phyloP scores from a whole-genome alignment of 2,329 filamentous ascomycete genomes.

The Lomentospora prolificans region DNA sequence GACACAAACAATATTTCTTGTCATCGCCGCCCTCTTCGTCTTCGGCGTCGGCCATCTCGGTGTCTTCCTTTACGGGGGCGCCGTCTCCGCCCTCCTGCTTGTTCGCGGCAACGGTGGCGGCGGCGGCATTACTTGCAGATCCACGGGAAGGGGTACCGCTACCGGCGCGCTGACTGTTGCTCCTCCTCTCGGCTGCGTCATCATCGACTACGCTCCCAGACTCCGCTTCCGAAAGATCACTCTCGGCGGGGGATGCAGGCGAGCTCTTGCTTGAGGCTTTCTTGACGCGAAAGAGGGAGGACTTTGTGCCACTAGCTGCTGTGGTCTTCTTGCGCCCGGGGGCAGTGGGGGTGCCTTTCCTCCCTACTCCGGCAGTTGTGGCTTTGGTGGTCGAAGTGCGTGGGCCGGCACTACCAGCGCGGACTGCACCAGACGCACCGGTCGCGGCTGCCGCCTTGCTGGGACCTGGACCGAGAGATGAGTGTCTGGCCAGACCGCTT shows the following conservation, averaged over 20 bases:
- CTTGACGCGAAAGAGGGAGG: conserved; percentile 53
- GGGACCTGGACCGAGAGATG: conserved; percentile 53
- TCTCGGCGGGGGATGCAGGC: conserved; percentile 49
- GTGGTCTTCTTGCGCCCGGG: conserved; percentile 37
- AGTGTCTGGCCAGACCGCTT: conserved; percentile 50
- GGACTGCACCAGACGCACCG: conserved; percentile 25
- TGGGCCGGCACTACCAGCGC: conserved; percentile 52
- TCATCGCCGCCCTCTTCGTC: conserved; percentile 67
- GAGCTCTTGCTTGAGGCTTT: conserved; percentile 48
- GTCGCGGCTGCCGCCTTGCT: conserved; percentile 34
- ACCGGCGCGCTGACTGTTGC: conserved; percentile 14
- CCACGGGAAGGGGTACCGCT: conserved; percentile 31
- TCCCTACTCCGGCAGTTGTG: conserved; percentile 30
- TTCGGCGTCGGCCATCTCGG: conserved; percentile 43
- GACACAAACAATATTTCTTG: conserved; percentile 75
- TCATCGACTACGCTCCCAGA: conserved; percentile 43
- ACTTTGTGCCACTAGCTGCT: conserved; percentile 34
- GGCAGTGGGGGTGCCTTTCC: conserved; percentile 33
- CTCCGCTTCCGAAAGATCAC: conserved; percentile 55
- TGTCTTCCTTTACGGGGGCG: conserved; percentile 33
- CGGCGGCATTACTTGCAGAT: neutral
- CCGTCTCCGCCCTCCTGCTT: neutral
- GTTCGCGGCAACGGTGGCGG: neutral
- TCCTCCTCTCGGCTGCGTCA: conserved; percentile 6
- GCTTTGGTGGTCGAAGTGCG: conserved; percentile 39